A percentile compares a stretch with the other conserved stretches of the same genome.
phyloP scores from a whole-genome alignment of 352 stramenopile genomes.

The Phytophthora hibernalis region DNA sequence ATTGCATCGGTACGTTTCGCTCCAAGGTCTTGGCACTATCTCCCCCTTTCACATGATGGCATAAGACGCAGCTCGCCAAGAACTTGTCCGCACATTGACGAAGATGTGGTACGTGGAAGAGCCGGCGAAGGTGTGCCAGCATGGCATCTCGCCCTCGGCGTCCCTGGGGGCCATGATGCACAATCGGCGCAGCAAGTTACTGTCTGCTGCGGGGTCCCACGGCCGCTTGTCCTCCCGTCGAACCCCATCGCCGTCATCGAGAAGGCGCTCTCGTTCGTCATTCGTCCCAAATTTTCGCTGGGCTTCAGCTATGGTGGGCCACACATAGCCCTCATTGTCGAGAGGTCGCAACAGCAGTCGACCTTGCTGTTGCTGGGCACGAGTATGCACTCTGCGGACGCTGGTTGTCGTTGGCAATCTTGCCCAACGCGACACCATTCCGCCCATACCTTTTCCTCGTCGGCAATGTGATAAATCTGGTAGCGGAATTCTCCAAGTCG shows the following conservation, averaged over 20 bases:
- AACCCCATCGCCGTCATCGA: constrained; percentile 3
- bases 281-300: no score
- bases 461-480: constrained; percentile 8
- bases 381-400: background rate
- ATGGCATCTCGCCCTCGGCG: background rate
- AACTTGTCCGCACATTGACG: no score
- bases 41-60: no score
- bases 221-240: background rate
- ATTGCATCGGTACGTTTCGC: no score
- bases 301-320: constrained; percentile 12
- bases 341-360: constrained; percentile 1
- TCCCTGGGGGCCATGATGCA: constrained; percentile 19
- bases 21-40: no score
- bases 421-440: constrained; percentile 19
- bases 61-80: no score
- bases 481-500: constrained; percentile 1
- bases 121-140: constrained; percentile 7
- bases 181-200: constrained; percentile 4
- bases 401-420: background rate
- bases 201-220: background rate
- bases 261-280: background rate
- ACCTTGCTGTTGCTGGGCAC: background rate
- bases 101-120: constrained; percentile 12
- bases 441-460: no score
- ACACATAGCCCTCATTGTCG: constrained; percentile 9